Evolutionary conservation across 352 stramenopile genomes (phyloP).

Genomic region (Phytophthora macrochlamydospora): DNA sequence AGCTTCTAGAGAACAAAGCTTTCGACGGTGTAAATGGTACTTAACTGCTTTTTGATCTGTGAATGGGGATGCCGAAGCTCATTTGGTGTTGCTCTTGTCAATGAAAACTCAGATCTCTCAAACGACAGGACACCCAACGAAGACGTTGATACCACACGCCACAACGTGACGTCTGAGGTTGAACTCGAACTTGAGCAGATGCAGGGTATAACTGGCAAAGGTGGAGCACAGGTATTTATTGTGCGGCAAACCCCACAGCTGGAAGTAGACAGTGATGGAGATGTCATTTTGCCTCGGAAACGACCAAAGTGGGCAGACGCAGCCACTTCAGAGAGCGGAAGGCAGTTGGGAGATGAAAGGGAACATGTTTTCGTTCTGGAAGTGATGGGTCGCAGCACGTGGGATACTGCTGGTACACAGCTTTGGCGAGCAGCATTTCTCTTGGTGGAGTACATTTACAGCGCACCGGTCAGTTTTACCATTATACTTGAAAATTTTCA

Average conservation of each 20-base stretch:
- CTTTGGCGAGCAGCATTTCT: slow-evolving; percentile 65
- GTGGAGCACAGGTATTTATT: slow-evolving; percentile 2
- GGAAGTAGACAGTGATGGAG: slow-evolving; percentile 26
- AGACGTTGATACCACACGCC: no score
- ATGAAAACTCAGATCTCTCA: no score
- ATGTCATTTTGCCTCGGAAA: slow-evolving; percentile 31
- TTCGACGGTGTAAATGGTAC: slow-evolving; percentile 5
- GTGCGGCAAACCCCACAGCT: slow-evolving; percentile 5
- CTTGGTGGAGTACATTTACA: slow-evolving; percentile 55
- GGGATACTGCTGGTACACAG: slow-evolving; percentile 45
- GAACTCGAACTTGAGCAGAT: slow-evolving; percentile 20
- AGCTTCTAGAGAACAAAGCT: slow-evolving; percentile 11
- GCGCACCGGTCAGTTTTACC: slow-evolving; percentile 15
- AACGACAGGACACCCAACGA: no score
- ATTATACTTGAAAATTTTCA: background rate
- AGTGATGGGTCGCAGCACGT: slow-evolving; percentile 24
- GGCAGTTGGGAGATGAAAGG: background rate
- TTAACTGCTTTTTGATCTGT: slow-evolving; percentile 3
- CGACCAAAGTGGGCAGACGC: slow-evolving; percentile 7
- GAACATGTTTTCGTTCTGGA: slow-evolving; percentile 25
- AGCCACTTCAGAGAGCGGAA: no score
- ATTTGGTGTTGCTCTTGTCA: slow-evolving; percentile 3
- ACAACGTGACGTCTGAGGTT: slow-evolving; percentile 31
- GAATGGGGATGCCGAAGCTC: background rate
- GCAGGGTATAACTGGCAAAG: background rate